Percentiles rank a stretch among this genome's conserved stretches.
phyloP scores from a whole-genome alignment of 1,284 basidiomycete genomes.

The Cutaneotrichosporon spelunceum region DNA sequence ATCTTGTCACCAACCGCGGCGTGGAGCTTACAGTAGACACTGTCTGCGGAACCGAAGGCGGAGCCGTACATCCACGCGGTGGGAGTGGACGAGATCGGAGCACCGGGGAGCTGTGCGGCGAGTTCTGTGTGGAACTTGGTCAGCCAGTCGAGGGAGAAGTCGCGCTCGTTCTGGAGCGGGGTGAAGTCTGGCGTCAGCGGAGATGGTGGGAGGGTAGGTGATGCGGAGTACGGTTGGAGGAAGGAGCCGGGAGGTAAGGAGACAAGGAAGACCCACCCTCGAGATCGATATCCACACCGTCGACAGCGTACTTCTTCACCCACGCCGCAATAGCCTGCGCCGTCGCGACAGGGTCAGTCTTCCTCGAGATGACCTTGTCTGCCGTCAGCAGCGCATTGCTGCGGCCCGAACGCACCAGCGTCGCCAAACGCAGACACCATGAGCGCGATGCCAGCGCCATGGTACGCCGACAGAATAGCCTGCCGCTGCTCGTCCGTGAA shows the following conservation, averaged over 20 bases:
- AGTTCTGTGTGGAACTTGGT: constrained; percentile 46
- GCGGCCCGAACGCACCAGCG: constrained; percentile 23
- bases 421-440: constrained; percentile 55
- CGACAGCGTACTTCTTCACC: constrained; percentile 52
- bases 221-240: neutral
- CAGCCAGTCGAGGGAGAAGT: constrained; percentile 22
- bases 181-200: constrained; percentile 15
- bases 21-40: constrained; percentile 44
- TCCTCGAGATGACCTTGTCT: constrained; percentile 48
- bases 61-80: constrained; percentile 30
- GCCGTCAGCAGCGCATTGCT: neutral
- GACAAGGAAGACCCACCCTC: constrained; percentile 29
- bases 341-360: constrained; percentile 41
- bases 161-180: constrained; percentile 15
- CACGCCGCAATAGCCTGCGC: constrained; percentile 48
- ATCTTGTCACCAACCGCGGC: constrained; percentile 32
- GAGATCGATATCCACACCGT: constrained; percentile 57
- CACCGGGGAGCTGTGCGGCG: constrained; percentile 35
- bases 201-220: constrained; percentile 4
- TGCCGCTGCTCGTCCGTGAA: constrained; percentile 33
- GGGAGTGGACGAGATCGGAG: constrained; percentile 42
- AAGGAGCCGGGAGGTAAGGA: neutral
- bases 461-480: constrained; percentile 48
- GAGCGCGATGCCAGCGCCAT: constrained; percentile 52
- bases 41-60: constrained; percentile 14